Percentiles rank a stretch among this genome's conserved stretches.
phyloP scores from a whole-genome alignment of 1,284 basidiomycete species.

The Cutaneotrichosporon spelunceum region DNA sequence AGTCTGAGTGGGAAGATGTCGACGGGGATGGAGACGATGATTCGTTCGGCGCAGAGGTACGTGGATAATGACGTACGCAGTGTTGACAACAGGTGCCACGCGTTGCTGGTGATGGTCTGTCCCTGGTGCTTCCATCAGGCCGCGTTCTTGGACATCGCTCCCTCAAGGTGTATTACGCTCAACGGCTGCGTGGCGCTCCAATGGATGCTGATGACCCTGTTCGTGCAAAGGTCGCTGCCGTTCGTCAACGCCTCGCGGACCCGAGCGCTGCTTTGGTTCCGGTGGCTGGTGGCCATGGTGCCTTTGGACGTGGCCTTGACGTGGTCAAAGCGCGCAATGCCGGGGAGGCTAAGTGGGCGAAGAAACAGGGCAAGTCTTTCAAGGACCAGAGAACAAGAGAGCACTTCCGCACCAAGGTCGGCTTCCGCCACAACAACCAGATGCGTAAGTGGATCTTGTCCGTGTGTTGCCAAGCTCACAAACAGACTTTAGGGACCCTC shows the following conservation, averaged over 20 bases:
- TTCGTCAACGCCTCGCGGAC: constrained; percentile 70
- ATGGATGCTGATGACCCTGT: constrained; percentile 54
- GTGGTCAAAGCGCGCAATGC: constrained; percentile 87
- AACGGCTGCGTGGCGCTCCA: constrained; percentile 60
- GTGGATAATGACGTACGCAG: constrained; percentile 46
- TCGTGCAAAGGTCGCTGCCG: constrained; percentile 58
- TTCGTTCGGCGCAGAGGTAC: constrained; percentile 27
- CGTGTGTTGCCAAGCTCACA: neutral
- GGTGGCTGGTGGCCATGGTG: constrained; percentile 77
- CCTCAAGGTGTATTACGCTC: constrained; percentile 81
- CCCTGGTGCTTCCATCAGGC: constrained; percentile 93
- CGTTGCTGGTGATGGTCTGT: constrained; percentile 60
- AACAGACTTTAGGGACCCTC: constrained; percentile 61
- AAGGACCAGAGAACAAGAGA: constrained; percentile 74
- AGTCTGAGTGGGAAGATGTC: constrained; percentile 49
- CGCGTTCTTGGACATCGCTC: constrained; percentile 86
- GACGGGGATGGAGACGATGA: constrained; percentile 40
- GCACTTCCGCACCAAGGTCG: constrained; percentile 75
- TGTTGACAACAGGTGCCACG: constrained; percentile 23
- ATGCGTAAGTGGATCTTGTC: constrained; percentile 58
- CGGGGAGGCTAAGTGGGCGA: constrained; percentile 91
- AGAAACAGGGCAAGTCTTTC: constrained; percentile 79
- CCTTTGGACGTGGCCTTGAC: constrained; percentile 72
- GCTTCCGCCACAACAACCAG: constrained; percentile 69
- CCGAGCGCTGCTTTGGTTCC: constrained; percentile 79